Conservation (phyloP, 31 red algal species). For the Porphyra umbilicalis region DNA sequence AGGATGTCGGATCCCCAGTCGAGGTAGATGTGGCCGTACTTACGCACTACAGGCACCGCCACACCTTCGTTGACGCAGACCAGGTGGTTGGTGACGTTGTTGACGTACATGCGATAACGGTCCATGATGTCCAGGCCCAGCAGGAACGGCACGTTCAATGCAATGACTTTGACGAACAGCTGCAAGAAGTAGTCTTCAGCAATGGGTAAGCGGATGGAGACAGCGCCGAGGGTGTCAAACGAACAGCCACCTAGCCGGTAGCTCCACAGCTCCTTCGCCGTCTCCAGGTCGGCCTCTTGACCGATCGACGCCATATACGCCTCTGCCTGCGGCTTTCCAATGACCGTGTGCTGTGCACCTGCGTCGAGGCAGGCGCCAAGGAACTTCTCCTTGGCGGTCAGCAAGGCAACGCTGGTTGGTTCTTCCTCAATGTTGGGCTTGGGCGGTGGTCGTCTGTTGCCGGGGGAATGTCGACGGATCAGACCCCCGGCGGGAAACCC, state of each 20-base stretch:
- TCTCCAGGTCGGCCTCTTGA: neutral
- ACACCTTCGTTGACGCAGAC: neutral
- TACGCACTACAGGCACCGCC: slow-evolving; percentile 1
- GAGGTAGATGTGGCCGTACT: neutral
- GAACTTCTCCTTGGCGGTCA: neutral
- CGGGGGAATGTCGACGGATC: too few species aligned
- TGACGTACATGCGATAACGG: too few species aligned
- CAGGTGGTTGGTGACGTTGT: too few species aligned
- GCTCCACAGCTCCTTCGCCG: neutral
- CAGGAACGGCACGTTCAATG: slow-evolving; percentile 9
- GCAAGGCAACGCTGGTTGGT: too few species aligned
- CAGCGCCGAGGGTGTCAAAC: neutral
- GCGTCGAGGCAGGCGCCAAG: slow-evolving; percentile 9
- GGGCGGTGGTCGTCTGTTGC: too few species aligned
- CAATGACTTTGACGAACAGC: slow-evolving; percentile 2
- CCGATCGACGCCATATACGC: neutral
- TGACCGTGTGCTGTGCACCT: slow-evolving; percentile 20
- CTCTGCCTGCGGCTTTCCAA: slow-evolving; percentile 8
- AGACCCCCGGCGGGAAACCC: too few species aligned
- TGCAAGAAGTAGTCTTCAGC: neutral
- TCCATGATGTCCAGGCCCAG: too few species aligned
- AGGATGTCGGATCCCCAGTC: slow-evolving; percentile 1
- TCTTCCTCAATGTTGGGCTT: too few species aligned
- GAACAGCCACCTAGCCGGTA: slow-evolving; percentile 1
- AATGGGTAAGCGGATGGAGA: slow-evolving; percentile 9